Evolutionary conservation across 345 rosid species (phyloP).

Genomic region (Aquilaria malaccensis): DNA sequence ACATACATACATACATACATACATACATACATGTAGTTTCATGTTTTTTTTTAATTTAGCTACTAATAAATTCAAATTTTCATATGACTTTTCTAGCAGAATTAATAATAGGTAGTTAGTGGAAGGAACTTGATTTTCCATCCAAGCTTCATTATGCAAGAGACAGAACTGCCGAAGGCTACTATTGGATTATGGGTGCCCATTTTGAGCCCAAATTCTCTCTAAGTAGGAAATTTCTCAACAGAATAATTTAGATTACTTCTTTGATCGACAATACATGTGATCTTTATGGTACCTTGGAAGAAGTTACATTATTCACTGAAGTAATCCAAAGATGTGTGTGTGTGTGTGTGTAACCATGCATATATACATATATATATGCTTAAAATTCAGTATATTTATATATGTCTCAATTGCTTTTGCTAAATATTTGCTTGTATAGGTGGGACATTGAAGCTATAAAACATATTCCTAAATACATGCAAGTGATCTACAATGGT

Average conservation of each 20-base stretch:
- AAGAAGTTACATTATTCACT: slow-evolving; percentile 20
- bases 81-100: too few species aligned
- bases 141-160: slow-evolving; percentile 13
- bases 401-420: not conserved
- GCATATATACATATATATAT: not conserved
- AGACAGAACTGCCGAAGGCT: not conserved
- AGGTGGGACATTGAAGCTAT: slow-evolving; percentile 17
- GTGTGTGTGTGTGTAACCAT: too few species aligned
- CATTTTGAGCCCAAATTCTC: slow-evolving; percentile 9
- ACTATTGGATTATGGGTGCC: slow-evolving; percentile 12
- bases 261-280: slow-evolving; percentile 13
- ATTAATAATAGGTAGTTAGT: slow-evolving; percentile 10
- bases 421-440: not conserved
- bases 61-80: too few species aligned
- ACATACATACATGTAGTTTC: not conserved
- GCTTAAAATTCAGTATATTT: not conserved
- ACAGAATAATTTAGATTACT: slow-evolving; percentile 11
- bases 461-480: slow-evolving; percentile 18
- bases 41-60: not conserved
- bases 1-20: not conserved
- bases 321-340: slow-evolving; percentile 18
- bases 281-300: slow-evolving; percentile 22
- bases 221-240: slow-evolving; percentile 7
- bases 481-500: slow-evolving; percentile 23
- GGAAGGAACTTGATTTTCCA: slow-evolving; percentile 15